phyloP scores from a whole-genome alignment of 1,139 yeast species.

The Candida glucosophila region DNA sequence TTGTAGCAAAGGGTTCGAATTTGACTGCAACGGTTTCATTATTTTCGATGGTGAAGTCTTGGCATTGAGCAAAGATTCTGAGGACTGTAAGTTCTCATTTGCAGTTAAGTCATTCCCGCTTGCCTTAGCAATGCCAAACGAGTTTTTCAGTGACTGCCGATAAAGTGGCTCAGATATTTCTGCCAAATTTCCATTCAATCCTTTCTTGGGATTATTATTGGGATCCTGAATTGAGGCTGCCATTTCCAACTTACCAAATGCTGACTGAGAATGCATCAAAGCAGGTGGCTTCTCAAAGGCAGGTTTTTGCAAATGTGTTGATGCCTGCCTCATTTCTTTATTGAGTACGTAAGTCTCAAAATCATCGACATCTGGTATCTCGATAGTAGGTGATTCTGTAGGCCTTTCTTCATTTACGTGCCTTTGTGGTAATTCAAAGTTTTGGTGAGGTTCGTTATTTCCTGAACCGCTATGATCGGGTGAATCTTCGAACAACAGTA shows the following conservation, averaged over 20 bases:
- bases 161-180: no score
- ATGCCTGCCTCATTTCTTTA: conserved; percentile 22
- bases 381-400: conserved; percentile 37
- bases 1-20: conserved; percentile 44
- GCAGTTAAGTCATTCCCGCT: conserved; percentile 14
- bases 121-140: conserved; percentile 23
- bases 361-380: conserved; percentile 37
- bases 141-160: conserved; percentile 31
- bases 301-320: conserved; percentile 27
- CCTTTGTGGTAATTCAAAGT: conserved; percentile 25
- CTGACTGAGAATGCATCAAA: conserved; percentile 41
- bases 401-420: neutral
- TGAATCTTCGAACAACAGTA: conserved; percentile 55
- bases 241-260: conserved; percentile 34
- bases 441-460: conserved; percentile 32
- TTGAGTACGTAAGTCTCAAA: conserved; percentile 6
- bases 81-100: conserved; percentile 4
- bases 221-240: no score
- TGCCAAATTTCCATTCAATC: conserved; percentile 32
- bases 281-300: conserved; percentile 43
- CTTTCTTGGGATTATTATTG: conserved; percentile 24
- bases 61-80: conserved; percentile 11
- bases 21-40: conserved; percentile 46
- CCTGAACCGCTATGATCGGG: conserved; percentile 10
- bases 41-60: conserved; percentile 40